phyloP scores from a whole-genome alignment of 805 yeast species.

The Yarrowia osloensis region DNA sequence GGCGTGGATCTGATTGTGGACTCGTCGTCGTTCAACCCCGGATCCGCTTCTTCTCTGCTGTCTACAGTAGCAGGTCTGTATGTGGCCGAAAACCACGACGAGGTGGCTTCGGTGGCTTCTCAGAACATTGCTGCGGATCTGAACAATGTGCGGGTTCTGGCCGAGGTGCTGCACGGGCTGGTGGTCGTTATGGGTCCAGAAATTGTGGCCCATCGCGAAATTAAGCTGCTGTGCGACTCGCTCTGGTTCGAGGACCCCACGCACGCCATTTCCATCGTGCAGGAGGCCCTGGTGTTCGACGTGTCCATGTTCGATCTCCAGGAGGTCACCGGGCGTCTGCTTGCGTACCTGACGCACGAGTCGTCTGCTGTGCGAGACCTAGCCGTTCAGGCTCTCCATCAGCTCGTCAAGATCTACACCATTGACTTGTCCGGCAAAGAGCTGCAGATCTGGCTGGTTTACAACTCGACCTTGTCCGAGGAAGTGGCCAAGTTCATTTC shows the following conservation, averaged over 20 bases:
- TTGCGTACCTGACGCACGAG: conserved; percentile 24
- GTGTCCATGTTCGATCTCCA: conserved; percentile 42
- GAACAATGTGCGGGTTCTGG: conserved; percentile 22
- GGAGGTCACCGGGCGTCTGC: conserved; percentile 38
- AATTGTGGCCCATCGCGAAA: conserved; percentile 11
- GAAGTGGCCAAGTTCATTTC: conserved; percentile 51
- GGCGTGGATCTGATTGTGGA: conserved; percentile 60
- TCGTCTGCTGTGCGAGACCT: conserved; percentile 40
- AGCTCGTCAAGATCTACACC: conserved; percentile 58
- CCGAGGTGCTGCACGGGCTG: conserved; percentile 14
- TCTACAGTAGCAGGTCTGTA: conserved; percentile 46
- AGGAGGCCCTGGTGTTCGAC: conserved; percentile 53
- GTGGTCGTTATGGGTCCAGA: conserved; percentile 26
- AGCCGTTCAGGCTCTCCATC: conserved; percentile 59
- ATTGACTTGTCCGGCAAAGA: conserved; percentile 45
- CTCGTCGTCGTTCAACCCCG: conserved; percentile 53
- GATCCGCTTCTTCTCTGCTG: conserved; percentile 51
- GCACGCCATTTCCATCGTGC: conserved; percentile 36
- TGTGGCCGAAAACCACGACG: conserved; percentile 51
- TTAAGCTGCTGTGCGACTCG: conserved; percentile 7
- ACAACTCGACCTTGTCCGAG: conserved; percentile 48
- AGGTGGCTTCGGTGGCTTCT: conserved; percentile 48
- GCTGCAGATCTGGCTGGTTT: conserved; percentile 61
- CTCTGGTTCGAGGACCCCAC: conserved; percentile 25
- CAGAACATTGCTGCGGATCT: conserved; percentile 25